These are phyloP conservation scores for Aspergillus caelatus DNA, from an alignment of 2,329 filamentous ascomycete species.

Conservation along the genomic window DNA sequence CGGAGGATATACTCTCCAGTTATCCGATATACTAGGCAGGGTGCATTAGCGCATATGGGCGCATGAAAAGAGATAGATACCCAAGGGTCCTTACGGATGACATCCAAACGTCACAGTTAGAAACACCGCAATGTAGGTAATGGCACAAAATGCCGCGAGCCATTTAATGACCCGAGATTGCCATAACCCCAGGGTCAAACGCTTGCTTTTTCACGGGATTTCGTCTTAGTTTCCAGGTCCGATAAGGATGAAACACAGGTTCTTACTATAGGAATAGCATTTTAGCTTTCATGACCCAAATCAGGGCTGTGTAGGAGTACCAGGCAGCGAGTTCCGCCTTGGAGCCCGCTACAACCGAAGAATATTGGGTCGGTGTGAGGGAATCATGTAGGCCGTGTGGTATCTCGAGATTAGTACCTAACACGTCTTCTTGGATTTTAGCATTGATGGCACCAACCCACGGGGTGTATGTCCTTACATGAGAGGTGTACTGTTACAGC, in stretches of 20 bases:
- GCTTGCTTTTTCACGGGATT: background rate
- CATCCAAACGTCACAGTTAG: constrained; percentile 8
- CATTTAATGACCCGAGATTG: constrained; percentile 6
- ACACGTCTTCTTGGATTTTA: background rate
- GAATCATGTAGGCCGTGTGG: background rate
- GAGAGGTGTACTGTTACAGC: constrained; percentile 6
- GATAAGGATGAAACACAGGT: background rate
- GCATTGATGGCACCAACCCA: background rate
- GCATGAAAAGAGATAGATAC: background rate
- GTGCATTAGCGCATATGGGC: background rate
- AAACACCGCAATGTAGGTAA: constrained; percentile 1
- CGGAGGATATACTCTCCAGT: constrained; percentile 9
- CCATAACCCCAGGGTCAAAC: constrained; percentile 5
- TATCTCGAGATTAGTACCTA: constrained; percentile 7
- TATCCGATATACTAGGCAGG: background rate
- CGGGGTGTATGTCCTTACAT: background rate
- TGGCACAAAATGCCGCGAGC: background rate
- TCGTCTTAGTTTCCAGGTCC: background rate
- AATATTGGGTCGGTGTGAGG: background rate
- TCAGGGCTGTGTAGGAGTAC: constrained; percentile 8
- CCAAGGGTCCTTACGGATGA: background rate
- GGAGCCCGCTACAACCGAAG: background rate
- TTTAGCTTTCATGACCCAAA: constrained; percentile 10
- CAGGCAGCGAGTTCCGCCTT: constrained; percentile 6
- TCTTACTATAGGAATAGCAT: constrained; percentile 8